A percentile compares a stretch with the other conserved stretches of the same genome.
These are phyloP conservation scores for Elasticomyces elasticus DNA, from an alignment of 495 filamentous ascomycete genomes.

Conservation along the genomic window DNA sequence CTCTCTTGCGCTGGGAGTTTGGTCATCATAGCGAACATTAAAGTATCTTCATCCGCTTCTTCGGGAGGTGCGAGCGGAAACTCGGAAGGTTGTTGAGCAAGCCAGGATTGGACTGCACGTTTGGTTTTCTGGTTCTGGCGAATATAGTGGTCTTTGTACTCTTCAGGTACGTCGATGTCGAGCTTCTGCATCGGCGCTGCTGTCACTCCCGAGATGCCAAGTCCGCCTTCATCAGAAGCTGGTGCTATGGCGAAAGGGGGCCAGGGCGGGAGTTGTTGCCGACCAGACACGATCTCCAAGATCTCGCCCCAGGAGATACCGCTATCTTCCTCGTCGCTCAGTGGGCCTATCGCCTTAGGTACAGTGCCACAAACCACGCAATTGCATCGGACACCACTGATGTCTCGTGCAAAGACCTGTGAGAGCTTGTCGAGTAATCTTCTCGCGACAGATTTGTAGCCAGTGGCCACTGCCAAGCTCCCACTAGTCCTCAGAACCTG, in stretches of 20 bases:
- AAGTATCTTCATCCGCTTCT: conserved; percentile 84
- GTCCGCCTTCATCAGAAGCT: conserved; percentile 37
- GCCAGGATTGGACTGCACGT: conserved; percentile 74
- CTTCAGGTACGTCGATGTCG: conserved; percentile 83
- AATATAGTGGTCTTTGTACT: conserved; percentile 80
- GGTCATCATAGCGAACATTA: conserved; percentile 86
- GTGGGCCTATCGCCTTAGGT: conserved; percentile 9
- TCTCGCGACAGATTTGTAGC: conserved; percentile 88
- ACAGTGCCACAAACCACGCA: conserved; percentile 64
- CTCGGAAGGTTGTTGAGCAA: conserved; percentile 64
- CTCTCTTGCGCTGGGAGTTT: conserved; percentile 76
- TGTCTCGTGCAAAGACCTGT: conserved; percentile 83
- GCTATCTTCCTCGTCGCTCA: conserved; percentile 39
- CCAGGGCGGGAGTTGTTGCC: conserved; percentile 75
- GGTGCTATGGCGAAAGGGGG: conserved; percentile 67
- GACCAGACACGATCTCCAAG: conserved; percentile 80
- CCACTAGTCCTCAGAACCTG: conserved; percentile 72
- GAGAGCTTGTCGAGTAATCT: conserved; percentile 86
- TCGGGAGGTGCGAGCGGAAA: conserved; percentile 60
- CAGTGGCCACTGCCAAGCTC: conserved; percentile 89
- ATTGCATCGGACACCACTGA: conserved; percentile 67
- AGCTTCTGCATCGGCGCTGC: conserved; percentile 65
- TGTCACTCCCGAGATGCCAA: conserved; percentile 42
- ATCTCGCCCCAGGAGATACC: conserved; percentile 97
- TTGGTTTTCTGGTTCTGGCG: conserved; percentile 81